These are phyloP conservation scores for Calonectria naviculata DNA, from an alignment of 2,329 filamentous ascomycete species.

Conservation along the genomic window DNA sequence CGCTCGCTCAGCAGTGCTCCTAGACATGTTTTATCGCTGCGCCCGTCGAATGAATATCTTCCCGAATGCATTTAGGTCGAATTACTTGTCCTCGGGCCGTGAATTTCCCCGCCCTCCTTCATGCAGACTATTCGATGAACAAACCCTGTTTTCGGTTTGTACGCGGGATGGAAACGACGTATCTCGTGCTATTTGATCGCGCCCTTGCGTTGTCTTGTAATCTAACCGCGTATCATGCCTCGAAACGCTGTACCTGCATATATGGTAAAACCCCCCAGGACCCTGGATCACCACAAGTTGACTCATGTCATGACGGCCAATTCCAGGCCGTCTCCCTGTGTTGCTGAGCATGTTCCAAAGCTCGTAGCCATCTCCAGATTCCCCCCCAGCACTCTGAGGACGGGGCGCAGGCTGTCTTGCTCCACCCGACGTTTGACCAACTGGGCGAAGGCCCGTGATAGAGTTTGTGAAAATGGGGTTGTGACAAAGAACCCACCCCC, in stretches of 20 bases:
- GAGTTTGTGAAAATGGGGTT: not conserved
- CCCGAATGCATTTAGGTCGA: not conserved
- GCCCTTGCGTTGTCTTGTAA: not conserved
- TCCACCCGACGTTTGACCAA: not conserved
- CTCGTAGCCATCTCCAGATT: not conserved
- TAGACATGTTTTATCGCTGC: too few species aligned
- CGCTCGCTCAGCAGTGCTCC: too few species aligned
- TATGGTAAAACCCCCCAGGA: too few species aligned
- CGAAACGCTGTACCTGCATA: not conserved
- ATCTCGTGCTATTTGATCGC: not conserved
- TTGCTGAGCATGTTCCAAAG: not conserved
- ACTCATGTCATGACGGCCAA: not conserved
- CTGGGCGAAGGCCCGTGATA: not conserved
- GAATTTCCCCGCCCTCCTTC: not conserved
- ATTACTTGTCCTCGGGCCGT: not conserved
- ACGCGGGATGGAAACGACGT: not conserved
- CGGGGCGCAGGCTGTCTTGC: not conserved
- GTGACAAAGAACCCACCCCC: not conserved
- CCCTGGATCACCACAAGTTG: too few species aligned
- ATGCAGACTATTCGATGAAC: not conserved
- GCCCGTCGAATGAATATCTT: too few species aligned
- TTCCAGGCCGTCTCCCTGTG: not conserved
- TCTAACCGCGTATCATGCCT: not conserved
- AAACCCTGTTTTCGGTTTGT: not conserved
- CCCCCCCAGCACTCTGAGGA: not conserved